Percentiles rank a stretch among this genome's conserved stretches.
phyloP scores from a whole-genome alignment of 345 rosid species.

The Melaleuca alternifolia region DNA sequence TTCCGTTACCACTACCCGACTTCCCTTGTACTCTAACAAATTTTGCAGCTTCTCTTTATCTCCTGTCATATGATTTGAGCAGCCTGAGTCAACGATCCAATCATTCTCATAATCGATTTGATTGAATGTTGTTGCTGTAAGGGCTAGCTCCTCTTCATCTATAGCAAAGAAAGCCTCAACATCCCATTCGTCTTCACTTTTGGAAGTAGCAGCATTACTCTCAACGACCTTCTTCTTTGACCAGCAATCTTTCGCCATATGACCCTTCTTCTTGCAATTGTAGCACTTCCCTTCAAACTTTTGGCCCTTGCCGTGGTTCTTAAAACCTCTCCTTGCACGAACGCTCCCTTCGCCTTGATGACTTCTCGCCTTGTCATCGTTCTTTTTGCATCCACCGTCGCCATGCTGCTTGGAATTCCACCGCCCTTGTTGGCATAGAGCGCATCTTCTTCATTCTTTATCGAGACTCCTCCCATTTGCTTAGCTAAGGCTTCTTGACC shows the following conservation, averaged over 20 bases:
- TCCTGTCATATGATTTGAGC: constrained; percentile 8
- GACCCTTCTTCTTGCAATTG: neutral
- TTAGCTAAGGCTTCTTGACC: constrained; percentile 1
- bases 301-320: neutral
- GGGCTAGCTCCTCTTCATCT: neutral
- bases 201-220: neutral
- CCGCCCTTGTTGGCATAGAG: neutral
- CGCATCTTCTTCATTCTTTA: neutral
- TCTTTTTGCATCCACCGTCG: neutral
- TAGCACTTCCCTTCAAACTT: neutral
- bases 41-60: neutral
- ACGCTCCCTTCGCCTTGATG: neutral
- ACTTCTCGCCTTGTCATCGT: neutral
- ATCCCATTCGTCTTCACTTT: constrained; percentile 5
- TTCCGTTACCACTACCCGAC: neutral
- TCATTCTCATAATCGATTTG: neutral
- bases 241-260: constrained; percentile 1
- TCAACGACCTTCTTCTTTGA: neutral
- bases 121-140: neutral
- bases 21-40: neutral
- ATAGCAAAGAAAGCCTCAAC: neutral
- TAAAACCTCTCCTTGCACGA: too few relatives aligned
- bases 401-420: neutral
- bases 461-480: neutral
- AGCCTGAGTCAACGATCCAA: constrained; percentile 3